Percentiles rank a stretch among this genome's conserved stretches.
These are phyloP conservation scores for Penicillium longicatenatum DNA, from an alignment of 495 filamentous ascomycete species.

Conservation along the genomic window DNA sequence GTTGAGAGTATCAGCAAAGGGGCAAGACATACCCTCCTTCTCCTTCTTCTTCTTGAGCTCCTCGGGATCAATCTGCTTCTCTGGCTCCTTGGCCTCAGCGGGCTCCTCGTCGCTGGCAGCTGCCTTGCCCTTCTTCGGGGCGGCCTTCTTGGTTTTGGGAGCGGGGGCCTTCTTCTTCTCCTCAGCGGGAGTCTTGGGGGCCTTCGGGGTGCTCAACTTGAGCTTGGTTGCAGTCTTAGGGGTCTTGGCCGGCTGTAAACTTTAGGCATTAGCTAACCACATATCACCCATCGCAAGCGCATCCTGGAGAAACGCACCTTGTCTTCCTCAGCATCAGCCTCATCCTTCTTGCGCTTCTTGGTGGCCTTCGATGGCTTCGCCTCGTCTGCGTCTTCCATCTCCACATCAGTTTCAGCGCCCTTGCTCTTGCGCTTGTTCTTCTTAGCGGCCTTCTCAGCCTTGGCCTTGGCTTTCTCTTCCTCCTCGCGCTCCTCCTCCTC, in stretches of 20 bases:
- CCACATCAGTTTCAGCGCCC: conserved; percentile 65
- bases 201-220: conserved; percentile 56
- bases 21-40: conserved; percentile 60
- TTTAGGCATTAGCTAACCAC: conserved; percentile 9
- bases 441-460: conserved; percentile 58
- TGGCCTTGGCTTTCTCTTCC: conserved; percentile 60
- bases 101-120: conserved; percentile 49
- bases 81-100: conserved; percentile 51
- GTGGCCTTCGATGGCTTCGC: conserved; percentile 55
- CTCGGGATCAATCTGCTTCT: conserved; percentile 57
- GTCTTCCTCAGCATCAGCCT: conserved; percentile 63
- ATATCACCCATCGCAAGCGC: neutral
- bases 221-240: conserved; percentile 59
- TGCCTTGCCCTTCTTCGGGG: conserved; percentile 44
- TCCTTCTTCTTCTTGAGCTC: conserved; percentile 65
- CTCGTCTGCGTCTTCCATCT: conserved; percentile 71
- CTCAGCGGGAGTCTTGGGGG: conserved; percentile 51
- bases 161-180: conserved; percentile 55
- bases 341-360: conserved; percentile 72
- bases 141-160: conserved; percentile 60
- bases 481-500: conserved; percentile 60
- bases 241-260: conserved; percentile 55
- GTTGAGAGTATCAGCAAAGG: neutral
- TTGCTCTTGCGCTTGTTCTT: conserved; percentile 68
- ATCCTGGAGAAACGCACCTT: conserved; percentile 53